Conservation (phyloP, 495 filamentous ascomycete species). For the Annulohypoxylon moriforme region DNA sequence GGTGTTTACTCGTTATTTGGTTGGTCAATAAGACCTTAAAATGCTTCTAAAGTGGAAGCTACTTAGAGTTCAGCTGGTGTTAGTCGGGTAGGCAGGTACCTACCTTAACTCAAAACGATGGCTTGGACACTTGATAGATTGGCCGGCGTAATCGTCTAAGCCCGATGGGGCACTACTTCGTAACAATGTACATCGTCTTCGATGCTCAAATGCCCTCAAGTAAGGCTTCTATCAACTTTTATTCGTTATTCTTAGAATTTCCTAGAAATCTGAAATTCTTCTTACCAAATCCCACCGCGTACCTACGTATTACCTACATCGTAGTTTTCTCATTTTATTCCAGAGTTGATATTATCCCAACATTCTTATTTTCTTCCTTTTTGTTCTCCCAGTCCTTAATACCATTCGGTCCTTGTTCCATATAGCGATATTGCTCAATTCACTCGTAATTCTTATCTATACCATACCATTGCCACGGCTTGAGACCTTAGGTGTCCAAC, state of each 20-base stretch:
- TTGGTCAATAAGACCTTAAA: neutral
- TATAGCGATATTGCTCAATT: conserved; percentile 19
- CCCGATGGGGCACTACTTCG: conserved; percentile 21
- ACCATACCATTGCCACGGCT: conserved; percentile 15
- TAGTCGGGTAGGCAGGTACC: conserved; percentile 13
- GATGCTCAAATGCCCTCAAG: neutral
- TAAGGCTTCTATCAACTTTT: conserved; percentile 15
- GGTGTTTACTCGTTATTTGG: neutral
- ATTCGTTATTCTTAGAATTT: conserved; percentile 19
- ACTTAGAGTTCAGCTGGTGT: neutral
- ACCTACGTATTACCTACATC: conserved; percentile 8
- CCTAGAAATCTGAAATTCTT: neutral
- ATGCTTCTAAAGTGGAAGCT: neutral
- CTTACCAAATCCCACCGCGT: conserved; percentile 16
- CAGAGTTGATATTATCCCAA: conserved; percentile 24
- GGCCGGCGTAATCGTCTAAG: conserved; percentile 22
- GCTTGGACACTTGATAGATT: conserved; percentile 24
- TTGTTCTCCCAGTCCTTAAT: conserved; percentile 12
- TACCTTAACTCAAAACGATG: conserved; percentile 19
- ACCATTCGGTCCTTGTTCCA: conserved; percentile 18
- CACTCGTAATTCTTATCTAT: conserved; percentile 7
- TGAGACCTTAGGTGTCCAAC: neutral
- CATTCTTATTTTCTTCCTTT: conserved; percentile 2
- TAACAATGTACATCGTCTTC: neutral
- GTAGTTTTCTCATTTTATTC: conserved; percentile 39